Base-by-base conservation (phyloP, 768 basidiomycete species). In the Clitopilus hobsonii region DNA sequence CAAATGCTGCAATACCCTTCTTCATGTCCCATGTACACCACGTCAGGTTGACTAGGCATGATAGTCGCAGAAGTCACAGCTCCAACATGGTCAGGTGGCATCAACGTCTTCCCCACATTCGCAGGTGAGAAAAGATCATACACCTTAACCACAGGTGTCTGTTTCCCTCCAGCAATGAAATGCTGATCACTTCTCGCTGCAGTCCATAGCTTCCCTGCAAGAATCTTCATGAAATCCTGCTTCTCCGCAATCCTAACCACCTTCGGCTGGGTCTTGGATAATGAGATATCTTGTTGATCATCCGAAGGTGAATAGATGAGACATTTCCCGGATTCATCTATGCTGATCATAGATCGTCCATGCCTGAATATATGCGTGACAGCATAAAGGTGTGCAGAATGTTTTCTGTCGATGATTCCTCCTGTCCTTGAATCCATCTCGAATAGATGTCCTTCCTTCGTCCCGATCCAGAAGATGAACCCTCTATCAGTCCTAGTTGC, bases 1-100 rank as follows among this genome's bases (percentile, higher is more conserved):
- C 97, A 99, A n/a, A 95, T 74, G 1, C 86, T 88, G 58, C 98
- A 77, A 63, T 79, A 86, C 0, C 96, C 96, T 38, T 89, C 94
- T 68, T 98, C 95, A 62, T 99, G 96, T 0, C 90, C 94, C 28
- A 99, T 74, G 62, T 87, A 97, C 32, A 91, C 88, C 25, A 75
- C 69, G 1, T 80, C 75, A 0, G 86, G 85, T 18, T 82, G 74
- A 1, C 84, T 80, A 0, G 90, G 86, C 6, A 98, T 67, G 27
- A 91, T 73, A 0, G 94, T 84, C 0, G 88, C 92, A 28, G 85
- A 83, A 0, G 90, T 91, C 18, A 98, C 89, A 1, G 90, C 79
- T 0, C 95, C 96, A 5, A 90, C 81, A 53, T 84, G 82, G 38
- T 90, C 88, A 0, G 74, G 78, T 1, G 89, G 87, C 41, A 83